Base-by-base conservation (phyloP, 805 yeast species). In the Kodamaea kakaduensis region DNA sequence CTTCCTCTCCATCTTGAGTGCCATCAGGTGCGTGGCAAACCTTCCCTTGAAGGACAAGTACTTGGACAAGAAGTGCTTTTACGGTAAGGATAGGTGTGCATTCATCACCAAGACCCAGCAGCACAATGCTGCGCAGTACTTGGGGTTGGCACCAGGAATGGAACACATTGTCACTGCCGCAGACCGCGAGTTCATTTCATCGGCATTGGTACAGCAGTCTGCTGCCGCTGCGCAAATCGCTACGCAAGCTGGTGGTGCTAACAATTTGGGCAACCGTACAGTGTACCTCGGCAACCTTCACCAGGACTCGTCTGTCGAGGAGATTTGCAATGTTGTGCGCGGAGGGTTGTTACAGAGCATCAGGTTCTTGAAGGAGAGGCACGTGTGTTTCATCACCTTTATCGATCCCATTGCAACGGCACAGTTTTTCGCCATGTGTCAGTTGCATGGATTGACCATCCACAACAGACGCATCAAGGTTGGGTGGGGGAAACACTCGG, bases 211-310 rank as follows among this genome's bases (percentile, higher is more conserved):
- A 24, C 95, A 87, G 59, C 97, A 93, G 62, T 80, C 95, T 10
- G 94, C 95, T 24, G 96, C 97, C 1, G 96, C 97, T 5, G 96
- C 96, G n/a, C 90, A 94, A 23, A 89, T 90, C 50, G 96, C 96
- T 1, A 83, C 95, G 0, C 78, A 89, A 35, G 94, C 96, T 2
- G 97, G 96, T 9, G 97, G 97, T 16, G 85, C 90, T 17, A 78
- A 79, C 39, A 90, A 90, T 55, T 69, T 88, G 46, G 97, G 97
- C 29, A 90, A 90, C 56, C 72, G 98, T 58, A 89, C 97, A 0
- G 89, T 90, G 24, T 90, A 88, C 55, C 67, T 90, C 45, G 97
- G 97, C 17, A 84, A 83, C 52, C 70, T 93, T 44, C 96, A 90
- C 46, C 88, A 84, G 36, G 94, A 84, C 41, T 80, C 93, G 9